These are phyloP conservation scores for Rhizopus sp. DNA, from an alignment of 371 early-diverging fungal genomes.

Conservation along the genomic window DNA sequence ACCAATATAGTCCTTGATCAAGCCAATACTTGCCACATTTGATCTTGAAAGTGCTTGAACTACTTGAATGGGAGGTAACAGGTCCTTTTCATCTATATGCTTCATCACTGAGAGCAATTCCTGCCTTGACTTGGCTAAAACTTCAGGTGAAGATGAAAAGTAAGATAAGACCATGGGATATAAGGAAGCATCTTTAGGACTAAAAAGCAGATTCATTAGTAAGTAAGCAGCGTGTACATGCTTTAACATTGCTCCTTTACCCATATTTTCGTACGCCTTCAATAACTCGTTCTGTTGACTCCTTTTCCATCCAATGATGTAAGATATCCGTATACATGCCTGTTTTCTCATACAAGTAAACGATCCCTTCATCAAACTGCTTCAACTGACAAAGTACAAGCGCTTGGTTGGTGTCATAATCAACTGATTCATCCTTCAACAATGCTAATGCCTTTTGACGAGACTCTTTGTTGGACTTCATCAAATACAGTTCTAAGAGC, in stretches of 20 bases:
- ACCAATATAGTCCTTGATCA: slow-evolving; percentile 80
- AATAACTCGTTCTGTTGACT: slow-evolving; percentile 74
- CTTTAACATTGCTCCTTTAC: slow-evolving; percentile 37
- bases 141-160: slow-evolving; percentile 75
- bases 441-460: slow-evolving; percentile 43
- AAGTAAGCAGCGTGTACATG: neutral
- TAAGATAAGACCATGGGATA: slow-evolving; percentile 84
- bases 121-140: slow-evolving; percentile 51
- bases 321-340: slow-evolving; percentile 82
- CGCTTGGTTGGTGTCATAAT: slow-evolving; percentile 90
- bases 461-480: slow-evolving; percentile 31
- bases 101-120: slow-evolving; percentile 74
- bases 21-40: slow-evolving; percentile 83
- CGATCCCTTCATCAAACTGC: slow-evolving; percentile 80
- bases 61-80: slow-evolving; percentile 88
- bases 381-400: slow-evolving; percentile 85
- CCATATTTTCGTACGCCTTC: slow-evolving; percentile 80
- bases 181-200: slow-evolving; percentile 74
- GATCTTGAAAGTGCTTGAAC: slow-evolving; percentile 83
- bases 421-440: slow-evolving; percentile 50
- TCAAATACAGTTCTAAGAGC: slow-evolving; percentile 87
- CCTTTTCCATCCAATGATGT: slow-evolving; percentile 78
- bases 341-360: slow-evolving; percentile 84
- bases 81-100: slow-evolving; percentile 80
- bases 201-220: slow-evolving; percentile 7